Evolutionary conservation across 108 stramenopile genomes (phyloP).

Genomic region (Phaeodactylum tricornutum): DNA sequence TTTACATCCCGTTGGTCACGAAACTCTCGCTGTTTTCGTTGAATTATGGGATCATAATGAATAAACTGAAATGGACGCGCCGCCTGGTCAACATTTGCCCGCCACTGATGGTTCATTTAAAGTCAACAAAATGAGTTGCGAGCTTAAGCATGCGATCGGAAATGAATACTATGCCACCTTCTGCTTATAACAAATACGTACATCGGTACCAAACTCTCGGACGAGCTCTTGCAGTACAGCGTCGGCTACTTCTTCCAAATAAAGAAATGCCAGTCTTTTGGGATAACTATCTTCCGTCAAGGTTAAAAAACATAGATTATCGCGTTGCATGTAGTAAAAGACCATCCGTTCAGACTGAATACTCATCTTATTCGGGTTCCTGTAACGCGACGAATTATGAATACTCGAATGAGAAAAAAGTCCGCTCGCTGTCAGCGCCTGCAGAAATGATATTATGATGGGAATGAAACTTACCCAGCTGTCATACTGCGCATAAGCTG

Average conservation of each 20-base stretch:
- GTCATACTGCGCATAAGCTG: conserved; percentile 55
- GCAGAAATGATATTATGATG: background rate
- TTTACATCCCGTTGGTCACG: conserved; percentile 58
- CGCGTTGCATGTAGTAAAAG: conserved; percentile 86
- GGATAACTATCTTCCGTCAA: conserved; percentile 83
- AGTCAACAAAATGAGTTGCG: background rate
- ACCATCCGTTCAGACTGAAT: conserved; percentile 48
- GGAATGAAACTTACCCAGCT: conserved; percentile 15
- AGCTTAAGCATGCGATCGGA: too few relatives aligned
- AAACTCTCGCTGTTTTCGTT: conserved; percentile 89
- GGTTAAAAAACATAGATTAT: conserved; percentile 62
- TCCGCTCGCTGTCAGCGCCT: too few relatives aligned
- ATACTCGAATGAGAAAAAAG: too few relatives aligned
- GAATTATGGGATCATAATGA: conserved; percentile 81
- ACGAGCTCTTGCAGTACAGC: conserved; percentile 71
- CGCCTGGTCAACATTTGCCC: conserved; percentile 58
- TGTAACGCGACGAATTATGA: conserved; percentile 2
- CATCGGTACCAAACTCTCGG: conserved; percentile 65
- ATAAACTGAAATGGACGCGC: conserved; percentile 92
- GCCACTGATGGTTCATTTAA: conserved; percentile 25
- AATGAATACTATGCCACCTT: conserved; percentile 1
- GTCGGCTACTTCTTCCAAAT: conserved; percentile 88
- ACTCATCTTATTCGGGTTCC: conserved; percentile 51
- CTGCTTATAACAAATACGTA: conserved; percentile 18
- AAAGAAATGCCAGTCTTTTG: conserved; percentile 93